Conservation (phyloP, 2,329 filamentous ascomycete species). For the Claviceps paspali region DNA sequence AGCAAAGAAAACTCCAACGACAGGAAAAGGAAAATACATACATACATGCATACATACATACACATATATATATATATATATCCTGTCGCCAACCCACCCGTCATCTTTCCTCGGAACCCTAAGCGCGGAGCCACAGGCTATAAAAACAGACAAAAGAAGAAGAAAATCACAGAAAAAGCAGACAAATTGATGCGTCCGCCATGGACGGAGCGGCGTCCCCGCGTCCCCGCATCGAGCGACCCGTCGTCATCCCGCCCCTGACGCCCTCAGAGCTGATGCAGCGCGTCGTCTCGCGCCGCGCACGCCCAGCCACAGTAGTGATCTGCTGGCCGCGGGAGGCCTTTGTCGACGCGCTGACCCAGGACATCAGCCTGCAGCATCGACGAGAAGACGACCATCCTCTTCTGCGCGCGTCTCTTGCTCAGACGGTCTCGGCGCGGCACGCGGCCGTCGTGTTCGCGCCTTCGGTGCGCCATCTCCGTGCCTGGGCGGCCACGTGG, state of each 20-base stretch:
- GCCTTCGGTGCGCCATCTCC: constrained; percentile 60
- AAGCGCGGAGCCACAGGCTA: no score
- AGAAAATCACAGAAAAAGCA: no score
- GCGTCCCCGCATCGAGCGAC: no score
- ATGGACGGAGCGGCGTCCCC: no score
- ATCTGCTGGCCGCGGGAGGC: constrained; percentile 50
- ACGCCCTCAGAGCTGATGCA: constrained; percentile 48
- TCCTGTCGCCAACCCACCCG: no score
- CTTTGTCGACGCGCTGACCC: constrained; percentile 46
- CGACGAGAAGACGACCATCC: constrained; percentile 6
- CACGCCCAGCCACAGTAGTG: constrained; percentile 46
- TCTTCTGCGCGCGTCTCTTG: constrained; percentile 49
- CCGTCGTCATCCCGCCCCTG: constrained; percentile 37
- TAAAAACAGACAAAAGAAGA: no score
- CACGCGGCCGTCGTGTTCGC: constrained; percentile 58
- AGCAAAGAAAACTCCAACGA: no score
- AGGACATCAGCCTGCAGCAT: constrained; percentile 24
- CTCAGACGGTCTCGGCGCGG: constrained; percentile 51
- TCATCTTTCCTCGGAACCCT: no score
- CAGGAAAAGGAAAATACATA: no score
- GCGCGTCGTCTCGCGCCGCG: constrained; percentile 37
- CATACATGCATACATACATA: no score
- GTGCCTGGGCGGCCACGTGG: constrained; percentile 55
- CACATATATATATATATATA: no score
- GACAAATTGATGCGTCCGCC: no score